Conservation (phyloP, 768 basidiomycete species). For the Asterophora parasitica region DNA sequence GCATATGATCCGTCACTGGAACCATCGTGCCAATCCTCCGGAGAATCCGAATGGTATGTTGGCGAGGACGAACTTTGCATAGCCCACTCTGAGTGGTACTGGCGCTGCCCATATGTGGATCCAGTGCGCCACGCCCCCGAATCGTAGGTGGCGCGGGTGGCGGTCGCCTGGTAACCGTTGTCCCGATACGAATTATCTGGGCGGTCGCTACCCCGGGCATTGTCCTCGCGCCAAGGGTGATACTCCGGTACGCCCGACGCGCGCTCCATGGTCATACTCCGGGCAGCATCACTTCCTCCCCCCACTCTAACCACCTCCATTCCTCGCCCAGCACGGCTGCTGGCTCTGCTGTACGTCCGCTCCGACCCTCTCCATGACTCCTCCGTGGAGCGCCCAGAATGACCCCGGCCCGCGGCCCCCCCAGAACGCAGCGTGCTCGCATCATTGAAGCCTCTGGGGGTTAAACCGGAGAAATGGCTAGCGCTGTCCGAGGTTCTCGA, state of each 20-base stretch:
- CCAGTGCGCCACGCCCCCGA: background rate
- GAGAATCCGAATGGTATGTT: no score
- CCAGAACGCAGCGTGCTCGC: constrained; percentile 1
- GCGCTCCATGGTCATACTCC: background rate
- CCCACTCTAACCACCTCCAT: constrained; percentile 11
- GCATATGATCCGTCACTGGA: background rate
- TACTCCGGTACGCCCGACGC: background rate
- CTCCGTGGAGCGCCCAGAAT: background rate
- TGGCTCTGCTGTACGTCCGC: background rate
- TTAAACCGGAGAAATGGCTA: background rate
- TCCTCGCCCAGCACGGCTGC: no score
- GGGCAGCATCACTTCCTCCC: background rate
- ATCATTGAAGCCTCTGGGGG: background rate
- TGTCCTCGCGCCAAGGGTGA: background rate
- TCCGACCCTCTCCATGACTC: constrained; percentile 1
- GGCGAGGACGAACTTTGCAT: no score
- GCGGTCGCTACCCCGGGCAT: background rate
- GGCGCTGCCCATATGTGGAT: background rate
- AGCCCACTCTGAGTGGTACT: no score
- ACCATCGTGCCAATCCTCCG: no score
- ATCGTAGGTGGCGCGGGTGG: background rate
- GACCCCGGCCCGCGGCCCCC: background rate
- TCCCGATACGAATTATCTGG: background rate
- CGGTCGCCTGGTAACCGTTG: background rate
- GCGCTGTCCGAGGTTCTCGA: background rate